Conservation (phyloP, 139 green algal species). For the Closterium sp. region DNA sequence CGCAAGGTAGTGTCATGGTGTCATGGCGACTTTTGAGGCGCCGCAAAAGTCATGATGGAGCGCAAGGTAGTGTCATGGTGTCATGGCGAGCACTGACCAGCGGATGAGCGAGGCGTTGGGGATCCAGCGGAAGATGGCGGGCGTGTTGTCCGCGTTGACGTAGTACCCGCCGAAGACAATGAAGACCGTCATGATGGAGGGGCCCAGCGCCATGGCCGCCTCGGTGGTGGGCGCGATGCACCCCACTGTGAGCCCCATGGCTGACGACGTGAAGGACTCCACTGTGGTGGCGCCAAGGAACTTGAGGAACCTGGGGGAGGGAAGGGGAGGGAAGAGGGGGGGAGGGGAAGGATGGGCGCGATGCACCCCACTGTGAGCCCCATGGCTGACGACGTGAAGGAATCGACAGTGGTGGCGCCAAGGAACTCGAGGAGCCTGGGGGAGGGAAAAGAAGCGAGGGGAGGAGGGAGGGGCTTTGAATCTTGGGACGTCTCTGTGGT, state of each 20-base stretch:
- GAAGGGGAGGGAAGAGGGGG: too few relatives aligned
- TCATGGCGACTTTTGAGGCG: too few relatives aligned
- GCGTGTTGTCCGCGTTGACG: constrained; percentile 73
- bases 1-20: too few relatives aligned
- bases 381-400: constrained; percentile 67
- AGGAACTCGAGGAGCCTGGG: constrained; percentile 66
- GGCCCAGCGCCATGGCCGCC: constrained; percentile 82
- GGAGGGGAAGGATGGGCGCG: constrained; percentile 54
- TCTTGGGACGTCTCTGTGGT: too few relatives aligned
- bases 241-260: constrained; percentile 79
- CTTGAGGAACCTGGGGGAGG: constrained; percentile 37
- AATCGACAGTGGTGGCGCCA: constrained; percentile 78
- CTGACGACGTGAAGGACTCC: constrained; percentile 73
- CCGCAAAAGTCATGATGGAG: too few relatives aligned
- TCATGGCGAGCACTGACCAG: too few relatives aligned
- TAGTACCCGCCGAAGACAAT: constrained; percentile 94
- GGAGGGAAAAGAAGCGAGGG: neutral
- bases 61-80: too few relatives aligned
- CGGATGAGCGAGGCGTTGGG: constrained; percentile 73
- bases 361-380: constrained; percentile 78
- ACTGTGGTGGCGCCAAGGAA: constrained; percentile 81
- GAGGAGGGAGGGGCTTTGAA: too few relatives aligned
- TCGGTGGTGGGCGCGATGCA: constrained; percentile 72
- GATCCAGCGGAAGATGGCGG: constrained; percentile 71
- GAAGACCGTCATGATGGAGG: constrained; percentile 86